These are phyloP conservation scores for Xylaria sp. DNA, from an alignment of 2,329 filamentous ascomycete species.

Conservation along the genomic window DNA sequence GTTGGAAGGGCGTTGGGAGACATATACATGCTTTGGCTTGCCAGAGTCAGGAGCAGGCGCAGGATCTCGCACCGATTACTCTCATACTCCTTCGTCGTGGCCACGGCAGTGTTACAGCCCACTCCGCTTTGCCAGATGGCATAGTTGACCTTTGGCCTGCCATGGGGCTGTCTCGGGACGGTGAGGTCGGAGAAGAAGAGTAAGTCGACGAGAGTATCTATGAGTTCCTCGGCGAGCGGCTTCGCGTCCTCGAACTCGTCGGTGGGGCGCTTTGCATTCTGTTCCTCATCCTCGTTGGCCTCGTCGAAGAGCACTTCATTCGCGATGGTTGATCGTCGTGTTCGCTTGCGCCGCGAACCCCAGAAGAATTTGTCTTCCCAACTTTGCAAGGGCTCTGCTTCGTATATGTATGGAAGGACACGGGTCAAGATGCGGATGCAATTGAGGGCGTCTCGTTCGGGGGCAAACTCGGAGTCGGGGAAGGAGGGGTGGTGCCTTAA, in stretches of 20 bases:
- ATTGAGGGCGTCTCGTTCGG: slow-evolving; percentile 84
- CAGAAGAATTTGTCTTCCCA: slow-evolving; percentile 98
- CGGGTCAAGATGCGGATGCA: slow-evolving; percentile 91
- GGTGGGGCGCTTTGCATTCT: slow-evolving; percentile 47
- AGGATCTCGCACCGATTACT: slow-evolving; percentile 90
- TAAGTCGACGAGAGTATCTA: slow-evolving; percentile 85
- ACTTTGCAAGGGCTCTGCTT: slow-evolving; percentile 75
- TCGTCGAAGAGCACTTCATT: slow-evolving; percentile 86
- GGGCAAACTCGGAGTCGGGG: slow-evolving; percentile 81
- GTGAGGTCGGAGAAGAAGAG: slow-evolving; percentile 93
- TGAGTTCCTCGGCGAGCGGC: slow-evolving; percentile 87
- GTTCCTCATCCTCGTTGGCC: slow-evolving; percentile 57
- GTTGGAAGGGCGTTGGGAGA: slow-evolving; percentile 78
- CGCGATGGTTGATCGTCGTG: slow-evolving; percentile 63
- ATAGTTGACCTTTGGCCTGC: slow-evolving; percentile 82
- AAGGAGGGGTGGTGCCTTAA: slow-evolving; percentile 90
- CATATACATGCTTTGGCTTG: slow-evolving; percentile 93
- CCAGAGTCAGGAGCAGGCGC: slow-evolving; percentile 80
- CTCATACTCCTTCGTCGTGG: slow-evolving; percentile 89
- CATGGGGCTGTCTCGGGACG: slow-evolving; percentile 70
- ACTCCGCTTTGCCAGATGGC: slow-evolving; percentile 98
- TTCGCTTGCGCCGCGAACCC: slow-evolving; percentile 73
- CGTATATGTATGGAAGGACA: slow-evolving; percentile 88
- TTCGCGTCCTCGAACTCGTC: slow-evolving; percentile 80
- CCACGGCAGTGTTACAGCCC: slow-evolving; percentile 86